Conservation (phyloP, 352 stramenopile species). For the Phytophthora citrophthora region DNA sequence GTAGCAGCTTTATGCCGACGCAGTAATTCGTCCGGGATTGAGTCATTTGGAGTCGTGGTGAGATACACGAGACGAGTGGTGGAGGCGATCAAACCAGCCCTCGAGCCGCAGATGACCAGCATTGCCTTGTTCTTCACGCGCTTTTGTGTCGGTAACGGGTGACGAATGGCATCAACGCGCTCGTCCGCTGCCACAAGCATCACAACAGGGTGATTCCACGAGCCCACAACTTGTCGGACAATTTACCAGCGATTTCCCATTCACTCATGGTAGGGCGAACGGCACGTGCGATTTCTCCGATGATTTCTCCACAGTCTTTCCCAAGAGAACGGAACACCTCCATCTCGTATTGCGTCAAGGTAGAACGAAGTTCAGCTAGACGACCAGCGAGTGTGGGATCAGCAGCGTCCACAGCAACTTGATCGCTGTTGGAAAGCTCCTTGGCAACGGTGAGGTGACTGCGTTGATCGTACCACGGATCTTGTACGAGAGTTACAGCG, state of each 20-base stretch:
- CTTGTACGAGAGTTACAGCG: constrained; percentile 48
- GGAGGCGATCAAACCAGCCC: constrained; percentile 65
- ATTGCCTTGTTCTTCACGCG: constrained; percentile 76
- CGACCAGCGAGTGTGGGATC: constrained; percentile 36
- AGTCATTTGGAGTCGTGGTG: constrained; percentile 41
- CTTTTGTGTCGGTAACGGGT: constrained; percentile 76
- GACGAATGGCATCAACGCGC: constrained; percentile 66
- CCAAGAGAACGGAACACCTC: constrained; percentile 59
- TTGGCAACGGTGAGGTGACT: constrained; percentile 36
- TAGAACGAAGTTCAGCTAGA: constrained; percentile 44
- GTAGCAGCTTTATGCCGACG: constrained; percentile 68
- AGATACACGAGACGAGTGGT: constrained; percentile 75
- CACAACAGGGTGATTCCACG: constrained; percentile 62
- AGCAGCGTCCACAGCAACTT: constrained; percentile 38
- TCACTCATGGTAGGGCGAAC: constrained; percentile 57
- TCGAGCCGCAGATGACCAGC: constrained; percentile 77
- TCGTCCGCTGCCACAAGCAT: constrained; percentile 72
- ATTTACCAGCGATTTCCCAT: constrained; percentile 56
- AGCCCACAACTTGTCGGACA: constrained; percentile 46
- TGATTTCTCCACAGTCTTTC: constrained; percentile 68
- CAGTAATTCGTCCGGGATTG: constrained; percentile 50
- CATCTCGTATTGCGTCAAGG: constrained; percentile 64
- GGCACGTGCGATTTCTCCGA: constrained; percentile 51
- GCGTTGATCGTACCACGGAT: constrained; percentile 62
- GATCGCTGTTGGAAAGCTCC: constrained; percentile 48